Base-by-base conservation (phyloP, 2,329 filamentous ascomycete species). In the Cercospora zeina region DNA sequence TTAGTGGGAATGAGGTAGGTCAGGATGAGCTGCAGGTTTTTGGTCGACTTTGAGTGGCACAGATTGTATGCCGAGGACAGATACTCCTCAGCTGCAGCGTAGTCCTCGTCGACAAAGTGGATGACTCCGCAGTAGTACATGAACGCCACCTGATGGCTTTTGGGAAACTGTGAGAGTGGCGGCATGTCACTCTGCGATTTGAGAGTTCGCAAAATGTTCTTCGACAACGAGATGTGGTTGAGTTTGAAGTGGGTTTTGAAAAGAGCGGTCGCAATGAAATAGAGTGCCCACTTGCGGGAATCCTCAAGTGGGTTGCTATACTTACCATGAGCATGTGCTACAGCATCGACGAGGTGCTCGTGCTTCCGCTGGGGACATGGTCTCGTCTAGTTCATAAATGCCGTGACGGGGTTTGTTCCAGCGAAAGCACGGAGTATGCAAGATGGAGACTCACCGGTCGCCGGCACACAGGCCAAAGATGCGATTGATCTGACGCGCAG, bases 211-310 rank as follows among this genome's bases (percentile, higher is more conserved):
- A 99, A 81, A 54, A 97, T 88, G 68, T 95, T 97, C 74, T 95
- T 92, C 16, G 89, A 96, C 19, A 97, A 81, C n/a, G 87, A 87
- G 61, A 96, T 89, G 34, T 89, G 90, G 77, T 96, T 96, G 66
- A 97, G 82, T 80, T 84, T 70, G 70, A 99, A 99, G 76, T 97
- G 97, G 1, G 93, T 97, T 78, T 97, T 97, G 85, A 99, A 99
- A 13, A 97, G 82, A 7, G 99, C 83, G 73, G 96, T 97, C 72
- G 93, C 91, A 67, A 93, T 88, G 75, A 92, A 93, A 79, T 99
- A 99, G 53, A 96, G 90, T 6, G 91, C 96, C 95, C 95, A 99
- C 84, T 97, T 99, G 59, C 95, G 87, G 8, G 93, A 97, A 71
- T 96, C 89, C 72, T 92, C 87, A 49, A 97, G 80, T 13, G 89